Evolutionary conservation across 139 green algal species (phyloP), one percentile per base, ranked within the genome.

Genomic region (Chlamydomonas sphaeroides): DNA sequence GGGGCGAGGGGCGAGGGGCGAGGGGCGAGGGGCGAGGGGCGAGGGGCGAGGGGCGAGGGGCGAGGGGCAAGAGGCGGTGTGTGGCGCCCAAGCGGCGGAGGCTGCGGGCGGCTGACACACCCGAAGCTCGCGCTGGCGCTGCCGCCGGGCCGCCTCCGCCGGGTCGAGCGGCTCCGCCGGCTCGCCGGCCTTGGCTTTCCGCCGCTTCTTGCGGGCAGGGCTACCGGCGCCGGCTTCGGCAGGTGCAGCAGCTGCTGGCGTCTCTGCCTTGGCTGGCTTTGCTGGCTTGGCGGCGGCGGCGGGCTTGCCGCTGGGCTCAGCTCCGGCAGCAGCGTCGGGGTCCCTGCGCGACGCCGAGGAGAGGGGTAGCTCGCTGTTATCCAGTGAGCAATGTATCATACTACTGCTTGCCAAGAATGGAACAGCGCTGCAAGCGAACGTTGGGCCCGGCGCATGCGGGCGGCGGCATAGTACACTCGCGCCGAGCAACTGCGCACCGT

Each of bases 81-180:
- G n/a, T n/a, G n/a, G n/a, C n/a, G 41, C 5, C 20, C n/a, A 45
- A 39, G 28, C 32, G 10, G 26, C 33, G 42, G 2, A 10, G 6
- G 4, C 51, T 61, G 51, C 51, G 26, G 4, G 14, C 17, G 51
- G 6, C 20, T 4, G 18, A 28, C 25, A 32, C 20, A 85, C 79
- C 79, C 28, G 65, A 57, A 92, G 79, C 78, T 92, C 65, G 14
- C 82, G 74, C 63, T 92, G 88, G 15, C 83, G 79, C 61, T 66
- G 36, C 36, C 81, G 70, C 23, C 86, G 68, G 14, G 57, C 75
- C 2, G 61, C 28, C 65, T 90, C 86, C 41, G 59, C 76, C 3
- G 83, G 86, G 41, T 82, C 62, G 0, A 51, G 7, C 5, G 18
- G 33, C 75, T 62, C 5, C 74, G 28, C 32, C 30, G 59, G 20